A percentile compares a stretch with the other conserved stretches of the same genome.
Evolutionary conservation across 805 yeast species (phyloP).

Genomic region (Lachancea lanzarotensis): DNA sequence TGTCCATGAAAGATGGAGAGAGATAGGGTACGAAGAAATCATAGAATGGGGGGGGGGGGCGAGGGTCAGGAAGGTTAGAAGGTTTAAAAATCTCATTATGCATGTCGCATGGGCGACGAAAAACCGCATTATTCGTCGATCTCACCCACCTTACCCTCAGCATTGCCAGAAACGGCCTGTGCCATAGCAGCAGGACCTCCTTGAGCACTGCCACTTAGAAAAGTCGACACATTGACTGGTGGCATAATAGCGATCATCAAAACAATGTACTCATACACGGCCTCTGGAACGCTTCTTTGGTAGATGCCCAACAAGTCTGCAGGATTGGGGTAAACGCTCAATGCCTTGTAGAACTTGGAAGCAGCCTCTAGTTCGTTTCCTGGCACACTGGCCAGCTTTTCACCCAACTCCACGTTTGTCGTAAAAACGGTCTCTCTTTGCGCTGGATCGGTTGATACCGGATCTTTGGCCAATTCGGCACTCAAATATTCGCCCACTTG

Average conservation of each 20-base stretch:
- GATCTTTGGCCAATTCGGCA: conserved; percentile 60
- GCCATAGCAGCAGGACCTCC: conserved; percentile 15
- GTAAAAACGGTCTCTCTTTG: conserved; percentile 77
- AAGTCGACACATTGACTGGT: conserved; percentile 68
- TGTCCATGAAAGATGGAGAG: not conserved
- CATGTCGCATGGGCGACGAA: not conserved
- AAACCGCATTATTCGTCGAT: conserved; percentile 23
- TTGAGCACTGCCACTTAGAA: conserved; percentile 43
- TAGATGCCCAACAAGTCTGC: conserved; percentile 83
- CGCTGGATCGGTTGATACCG: conserved; percentile 62
- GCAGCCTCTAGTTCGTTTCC: conserved; percentile 79
- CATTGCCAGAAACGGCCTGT: conserved; percentile 17
- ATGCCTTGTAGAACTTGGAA: conserved; percentile 84
- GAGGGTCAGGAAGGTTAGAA: too few relatives aligned
- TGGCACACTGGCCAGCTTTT: conserved; percentile 61
- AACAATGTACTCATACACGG: conserved; percentile 74
- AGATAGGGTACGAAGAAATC: not conserved
- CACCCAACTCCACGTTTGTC: conserved; percentile 79
- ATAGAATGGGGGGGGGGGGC: too few relatives aligned
- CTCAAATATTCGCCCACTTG: conserved; percentile 55
- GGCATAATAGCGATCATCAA: conserved; percentile 88
- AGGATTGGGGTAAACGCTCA: conserved; percentile 91
- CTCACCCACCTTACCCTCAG: conserved; percentile 19
- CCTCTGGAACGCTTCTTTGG: conserved; percentile 81
- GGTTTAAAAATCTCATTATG: too few relatives aligned